These are phyloP conservation scores for Basidioascus undulatus DNA, from an alignment of 768 basidiomycete genomes.

Conservation along the genomic window DNA sequence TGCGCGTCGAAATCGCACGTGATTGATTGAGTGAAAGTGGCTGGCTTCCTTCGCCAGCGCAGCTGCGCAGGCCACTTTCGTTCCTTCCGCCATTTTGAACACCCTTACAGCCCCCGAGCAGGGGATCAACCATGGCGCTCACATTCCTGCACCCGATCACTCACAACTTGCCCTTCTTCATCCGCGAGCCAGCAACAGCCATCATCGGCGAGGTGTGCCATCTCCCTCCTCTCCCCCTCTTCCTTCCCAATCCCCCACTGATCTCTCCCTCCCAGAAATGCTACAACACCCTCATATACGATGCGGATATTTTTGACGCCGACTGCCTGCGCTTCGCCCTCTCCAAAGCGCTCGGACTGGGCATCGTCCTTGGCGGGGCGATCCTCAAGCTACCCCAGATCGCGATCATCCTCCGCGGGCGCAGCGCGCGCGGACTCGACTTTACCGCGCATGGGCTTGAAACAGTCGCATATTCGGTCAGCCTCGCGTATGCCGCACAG, in stretches of 20 bases:
- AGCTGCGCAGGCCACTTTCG: too few species aligned
- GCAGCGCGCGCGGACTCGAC: constrained; percentile 68
- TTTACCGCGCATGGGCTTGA: constrained; percentile 71
- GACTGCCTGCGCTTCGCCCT: constrained; percentile 74
- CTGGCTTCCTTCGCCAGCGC: too few species aligned
- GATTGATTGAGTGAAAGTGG: too few species aligned
- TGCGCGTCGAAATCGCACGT: too few species aligned
- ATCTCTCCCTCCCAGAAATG: constrained; percentile 37
- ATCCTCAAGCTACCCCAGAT: constrained; percentile 94
- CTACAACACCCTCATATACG: constrained; percentile 66
- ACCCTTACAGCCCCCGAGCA: too few species aligned
- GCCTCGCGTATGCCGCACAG: constrained; percentile 59
- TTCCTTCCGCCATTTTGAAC: too few species aligned
- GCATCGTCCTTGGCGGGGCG: constrained; percentile 53
- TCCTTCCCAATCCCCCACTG: neutral
- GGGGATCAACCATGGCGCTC: too few species aligned
- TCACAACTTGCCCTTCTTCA: constrained; percentile 58
- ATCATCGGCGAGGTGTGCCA: constrained; percentile 47
- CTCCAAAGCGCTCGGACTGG: constrained; percentile 78
- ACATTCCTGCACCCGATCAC: constrained; percentile 37
- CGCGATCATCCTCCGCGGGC: constrained; percentile 43
- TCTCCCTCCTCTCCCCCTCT: neutral
- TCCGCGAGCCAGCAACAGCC: constrained; percentile 54
- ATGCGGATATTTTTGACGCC: constrained; percentile 49
- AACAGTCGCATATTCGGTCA: constrained; percentile 73